Base-by-base conservation (phyloP, 805 yeast genomes). In the Ogataea pilisensis region DNA sequence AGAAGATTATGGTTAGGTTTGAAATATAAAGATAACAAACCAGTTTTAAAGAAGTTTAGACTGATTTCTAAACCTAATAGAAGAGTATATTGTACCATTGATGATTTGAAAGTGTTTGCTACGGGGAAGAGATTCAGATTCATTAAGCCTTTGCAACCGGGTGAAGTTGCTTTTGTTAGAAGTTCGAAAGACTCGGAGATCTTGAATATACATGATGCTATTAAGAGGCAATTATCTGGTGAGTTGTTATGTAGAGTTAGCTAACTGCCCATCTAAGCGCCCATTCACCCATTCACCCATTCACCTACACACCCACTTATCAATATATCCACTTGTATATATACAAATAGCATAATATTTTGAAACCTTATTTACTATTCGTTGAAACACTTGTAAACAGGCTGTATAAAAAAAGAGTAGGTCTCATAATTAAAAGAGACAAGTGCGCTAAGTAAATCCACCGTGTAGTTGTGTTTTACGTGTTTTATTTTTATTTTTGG, bases 1-100 rank as follows among this genome's bases (percentile, higher is more conserved):
- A 79, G 98, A 57, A 75, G 95, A 51, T 72, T 93, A 37, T 93
- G 99, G 99, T 63, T 93, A 17, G 95, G 90, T 2, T 69, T 93
- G 60, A 93, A 93, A 61, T 93, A 93, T 63, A 78, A 91, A 57
- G 78, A 87, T 49, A 78, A 82, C 56, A 69, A 72, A 50, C 83
- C 96, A 0, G 95, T 93, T 14, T 70, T 93, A 48, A 73, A 79
- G 49, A 74, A 78, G 41, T 76, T 89, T 53, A 72, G 76, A 24
- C 70, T 91, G 51, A 78, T 93, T 24, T 83, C 93, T 34, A 89
- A 84, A 56, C 98, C 99, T 30, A 86, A 82, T 55, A 74, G 91
- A 58, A 74, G 82, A 58, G 84, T 90, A 17, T 64, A 71, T 49
- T 77, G 89, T 53, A 65, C 73, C 2, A 64, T 70, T 17, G 70